These are phyloP conservation scores for Sporothrix sp. DNA, from an alignment of 2,329 filamentous ascomycete genomes.

Conservation along the genomic window DNA sequence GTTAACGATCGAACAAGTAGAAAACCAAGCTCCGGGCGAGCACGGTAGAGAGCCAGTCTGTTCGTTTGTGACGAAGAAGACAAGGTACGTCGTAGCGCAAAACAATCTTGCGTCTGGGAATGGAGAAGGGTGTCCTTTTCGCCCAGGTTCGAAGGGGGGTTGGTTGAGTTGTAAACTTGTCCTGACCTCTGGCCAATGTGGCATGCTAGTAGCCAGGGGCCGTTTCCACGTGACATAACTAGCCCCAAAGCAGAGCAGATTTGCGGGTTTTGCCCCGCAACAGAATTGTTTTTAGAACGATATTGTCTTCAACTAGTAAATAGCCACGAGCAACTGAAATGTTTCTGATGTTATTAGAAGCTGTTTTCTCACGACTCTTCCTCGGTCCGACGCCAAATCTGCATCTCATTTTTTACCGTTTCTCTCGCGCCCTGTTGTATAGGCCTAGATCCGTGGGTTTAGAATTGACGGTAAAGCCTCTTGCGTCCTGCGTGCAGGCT, in stretches of 20 bases:
- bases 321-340: too few relatives aligned
- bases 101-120: not conserved
- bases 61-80: not conserved
- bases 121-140: constrained; percentile 12
- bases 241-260: not conserved
- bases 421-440: too few relatives aligned
- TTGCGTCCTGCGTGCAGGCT: too few relatives aligned
- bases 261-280: constrained; percentile 3
- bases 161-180: constrained; percentile 14
- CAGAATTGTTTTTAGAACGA: not conserved
- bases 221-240: constrained; percentile 14
- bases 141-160: not conserved
- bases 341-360: too few relatives aligned
- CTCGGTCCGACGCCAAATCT: too few relatives aligned
- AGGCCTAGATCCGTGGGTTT: too few relatives aligned
- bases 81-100: not conserved
- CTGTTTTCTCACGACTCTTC: too few relatives aligned
- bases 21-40: not conserved
- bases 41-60: not conserved
- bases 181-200: constrained; percentile 10
- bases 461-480: too few relatives aligned
- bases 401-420: too few relatives aligned
- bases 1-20: too few relatives aligned
- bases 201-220: constrained; percentile 2
- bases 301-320: not conserved